These are phyloP conservation scores for Pecoramyces ruminantium DNA, from an alignment of 192 early-diverging fungal species.

Conservation along the genomic window DNA sequence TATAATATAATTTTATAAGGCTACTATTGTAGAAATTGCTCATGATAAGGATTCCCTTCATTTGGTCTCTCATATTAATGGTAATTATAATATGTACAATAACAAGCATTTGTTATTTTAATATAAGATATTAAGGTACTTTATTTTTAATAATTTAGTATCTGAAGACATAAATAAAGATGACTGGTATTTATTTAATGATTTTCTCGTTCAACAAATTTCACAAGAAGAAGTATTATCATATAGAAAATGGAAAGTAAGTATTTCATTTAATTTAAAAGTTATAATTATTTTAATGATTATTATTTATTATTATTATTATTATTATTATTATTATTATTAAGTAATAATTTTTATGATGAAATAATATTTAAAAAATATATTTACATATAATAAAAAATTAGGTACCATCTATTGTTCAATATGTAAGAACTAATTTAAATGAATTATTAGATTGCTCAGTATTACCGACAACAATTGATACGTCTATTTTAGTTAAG, in stretches of 20 bases:
- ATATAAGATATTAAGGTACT: too few species aligned
- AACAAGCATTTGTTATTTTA: too few species aligned
- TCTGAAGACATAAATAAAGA: conserved; percentile 10
- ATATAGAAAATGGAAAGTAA: conserved; percentile 40
- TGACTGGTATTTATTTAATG: conserved; percentile 86
- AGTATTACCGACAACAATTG: not conserved
- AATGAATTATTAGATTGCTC: conserved; percentile 19
- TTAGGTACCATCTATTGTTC: conserved; percentile 48
- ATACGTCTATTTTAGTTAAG: not conserved
- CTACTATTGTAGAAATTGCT: conserved; percentile 22
- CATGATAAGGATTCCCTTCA: conserved; percentile 41
- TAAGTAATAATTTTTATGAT: conserved; percentile 10
- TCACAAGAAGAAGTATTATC: conserved; percentile 39
- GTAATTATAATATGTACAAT: conserved; percentile 23
- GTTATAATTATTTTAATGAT: too few species aligned
- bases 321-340: too few species aligned
- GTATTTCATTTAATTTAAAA: too few species aligned
- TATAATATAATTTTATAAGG: conserved; percentile 2
- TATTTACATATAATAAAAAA: too few species aligned
- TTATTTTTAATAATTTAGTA: conserved; percentile 14
- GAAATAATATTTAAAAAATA: too few species aligned
- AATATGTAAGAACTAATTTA: conserved; percentile 43
- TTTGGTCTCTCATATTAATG: conserved; percentile 48
- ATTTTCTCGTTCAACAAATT: conserved; percentile 75
- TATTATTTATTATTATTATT: too few species aligned